Conservation (phyloP, 2,329 filamentous ascomycete genomes). For the Cordyceps fumosorosea region DNA sequence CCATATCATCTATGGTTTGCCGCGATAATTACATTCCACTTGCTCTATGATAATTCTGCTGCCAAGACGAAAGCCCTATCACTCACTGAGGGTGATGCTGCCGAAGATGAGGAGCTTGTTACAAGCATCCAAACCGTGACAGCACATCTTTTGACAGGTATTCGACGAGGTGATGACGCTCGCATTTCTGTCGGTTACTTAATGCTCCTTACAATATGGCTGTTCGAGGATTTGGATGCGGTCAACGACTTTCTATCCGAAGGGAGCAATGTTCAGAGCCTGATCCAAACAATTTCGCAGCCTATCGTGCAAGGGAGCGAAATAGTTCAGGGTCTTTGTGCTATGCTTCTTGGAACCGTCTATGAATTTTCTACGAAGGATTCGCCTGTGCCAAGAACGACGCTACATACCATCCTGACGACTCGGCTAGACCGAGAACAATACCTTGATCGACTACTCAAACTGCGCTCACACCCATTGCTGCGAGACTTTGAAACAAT, state of each 20-base stretch:
- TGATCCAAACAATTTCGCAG: conserved; percentile 66
- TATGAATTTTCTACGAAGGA: conserved; percentile 99
- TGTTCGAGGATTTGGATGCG: conserved; percentile 86
- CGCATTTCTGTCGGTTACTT: conserved; percentile 77
- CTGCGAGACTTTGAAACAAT: conserved; percentile 87
- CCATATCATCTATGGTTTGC: conserved; percentile 90
- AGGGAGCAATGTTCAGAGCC: conserved; percentile 82
- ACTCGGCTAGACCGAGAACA: conserved; percentile 76
- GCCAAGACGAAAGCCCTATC: conserved; percentile 75
- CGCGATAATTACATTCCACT: conserved; percentile 75
- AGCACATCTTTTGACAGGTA: conserved; percentile 73
- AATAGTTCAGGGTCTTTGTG: conserved; percentile 74
- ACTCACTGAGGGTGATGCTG: conserved; percentile 82
- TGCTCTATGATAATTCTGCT: conserved; percentile 71
- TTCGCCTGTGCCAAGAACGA: conserved; percentile 77
- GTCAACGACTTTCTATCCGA: conserved; percentile 92
- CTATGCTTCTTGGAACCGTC: conserved; percentile 76
- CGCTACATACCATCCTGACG: conserved; percentile 70
- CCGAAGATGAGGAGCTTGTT: conserved; percentile 87
- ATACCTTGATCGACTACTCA: conserved; percentile 75
- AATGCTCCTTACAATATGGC: conserved; percentile 81
- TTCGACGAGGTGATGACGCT: conserved; percentile 71
- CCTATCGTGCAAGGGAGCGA: conserved; percentile 51
- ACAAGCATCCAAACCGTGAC: conserved; percentile 87
- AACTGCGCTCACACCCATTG: conserved; percentile 68